Conservation (phyloP, 495 filamentous ascomycete genomes). For the Aspergillus cavernicola region DNA sequence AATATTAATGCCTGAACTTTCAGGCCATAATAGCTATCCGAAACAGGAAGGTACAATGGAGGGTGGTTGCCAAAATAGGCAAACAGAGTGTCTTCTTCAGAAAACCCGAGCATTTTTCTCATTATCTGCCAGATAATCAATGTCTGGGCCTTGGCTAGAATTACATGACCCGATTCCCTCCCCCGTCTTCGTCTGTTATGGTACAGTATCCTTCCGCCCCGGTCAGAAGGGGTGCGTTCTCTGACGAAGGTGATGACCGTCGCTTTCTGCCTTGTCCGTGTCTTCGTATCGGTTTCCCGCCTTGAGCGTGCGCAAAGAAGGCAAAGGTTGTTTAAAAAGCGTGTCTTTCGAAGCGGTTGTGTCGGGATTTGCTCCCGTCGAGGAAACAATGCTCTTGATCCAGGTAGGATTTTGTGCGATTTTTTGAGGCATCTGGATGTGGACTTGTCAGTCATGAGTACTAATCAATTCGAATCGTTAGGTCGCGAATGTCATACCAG, state of each 20-base stretch:
- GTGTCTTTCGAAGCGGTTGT: constrained; percentile 2
- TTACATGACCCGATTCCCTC: neutral
- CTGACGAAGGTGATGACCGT: neutral
- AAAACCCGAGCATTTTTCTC: neutral
- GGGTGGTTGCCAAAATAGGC: neutral
- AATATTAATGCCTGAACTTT: neutral
- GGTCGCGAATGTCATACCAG: neutral
- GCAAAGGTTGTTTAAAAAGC: neutral
- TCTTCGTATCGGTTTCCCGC: neutral
- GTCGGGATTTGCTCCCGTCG: neutral
- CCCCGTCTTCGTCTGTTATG: neutral
- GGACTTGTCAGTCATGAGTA: neutral
- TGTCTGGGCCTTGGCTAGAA: neutral
- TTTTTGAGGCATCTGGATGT: neutral
- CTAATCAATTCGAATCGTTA: neutral
- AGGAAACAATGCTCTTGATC: neutral
- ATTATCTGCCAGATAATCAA: neutral
- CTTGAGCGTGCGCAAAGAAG: neutral
- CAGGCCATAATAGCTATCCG: neutral
- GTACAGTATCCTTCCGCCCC: neutral
- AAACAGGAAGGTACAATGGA: neutral
- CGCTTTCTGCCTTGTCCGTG: neutral
- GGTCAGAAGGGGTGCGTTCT: neutral
- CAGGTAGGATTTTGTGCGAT: neutral
- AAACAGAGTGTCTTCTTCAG: too few relatives aligned